phyloP scores from a whole-genome alignment of 176 grass and related monocot species.

The Luzula sylvatica region DNA sequence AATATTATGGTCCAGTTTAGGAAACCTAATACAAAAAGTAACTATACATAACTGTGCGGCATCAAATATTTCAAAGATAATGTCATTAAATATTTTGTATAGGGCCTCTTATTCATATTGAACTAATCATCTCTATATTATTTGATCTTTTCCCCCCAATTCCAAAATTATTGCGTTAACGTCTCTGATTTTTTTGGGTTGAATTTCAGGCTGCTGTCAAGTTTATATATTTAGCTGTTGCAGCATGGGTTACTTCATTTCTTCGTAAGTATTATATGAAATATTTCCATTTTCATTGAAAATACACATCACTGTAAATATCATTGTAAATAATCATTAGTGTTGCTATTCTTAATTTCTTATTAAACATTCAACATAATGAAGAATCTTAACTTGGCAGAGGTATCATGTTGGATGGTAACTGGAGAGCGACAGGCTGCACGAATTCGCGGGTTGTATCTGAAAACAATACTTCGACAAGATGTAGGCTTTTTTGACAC shows the following conservation, averaged over 20 bases:
- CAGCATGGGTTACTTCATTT: slow-evolving; percentile 35
- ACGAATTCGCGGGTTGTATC: slow-evolving; percentile 56
- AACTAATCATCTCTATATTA: neutral
- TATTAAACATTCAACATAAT: neutral
- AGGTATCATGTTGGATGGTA: slow-evolving; percentile 70
- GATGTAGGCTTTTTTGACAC: slow-evolving; percentile 61
- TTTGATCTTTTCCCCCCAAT: neutral
- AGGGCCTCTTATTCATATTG: neutral
- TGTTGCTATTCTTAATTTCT: neutral
- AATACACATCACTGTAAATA: neutral
- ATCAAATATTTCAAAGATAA: no score
- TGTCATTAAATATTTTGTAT: no score
- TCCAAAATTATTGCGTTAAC: no score
- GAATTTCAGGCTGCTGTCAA: slow-evolving; percentile 46
- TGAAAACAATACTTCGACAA: slow-evolving; percentile 60
- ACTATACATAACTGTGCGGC: no score
- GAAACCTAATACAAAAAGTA: no score
- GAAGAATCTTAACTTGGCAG: slow-evolving; percentile 19
- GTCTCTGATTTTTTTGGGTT: neutral
- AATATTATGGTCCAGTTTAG: no score
- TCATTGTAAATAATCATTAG: neutral
- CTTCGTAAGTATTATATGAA: slow-evolving; percentile 42
- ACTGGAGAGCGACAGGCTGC: slow-evolving; percentile 64
- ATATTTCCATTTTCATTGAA: neutral
- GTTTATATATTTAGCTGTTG: slow-evolving; percentile 49